Percentiles rank a stretch among this genome's conserved stretches.
Evolutionary conservation across 352 stramenopile species (phyloP).

Genomic region (Pythium sukuiense): DNA sequence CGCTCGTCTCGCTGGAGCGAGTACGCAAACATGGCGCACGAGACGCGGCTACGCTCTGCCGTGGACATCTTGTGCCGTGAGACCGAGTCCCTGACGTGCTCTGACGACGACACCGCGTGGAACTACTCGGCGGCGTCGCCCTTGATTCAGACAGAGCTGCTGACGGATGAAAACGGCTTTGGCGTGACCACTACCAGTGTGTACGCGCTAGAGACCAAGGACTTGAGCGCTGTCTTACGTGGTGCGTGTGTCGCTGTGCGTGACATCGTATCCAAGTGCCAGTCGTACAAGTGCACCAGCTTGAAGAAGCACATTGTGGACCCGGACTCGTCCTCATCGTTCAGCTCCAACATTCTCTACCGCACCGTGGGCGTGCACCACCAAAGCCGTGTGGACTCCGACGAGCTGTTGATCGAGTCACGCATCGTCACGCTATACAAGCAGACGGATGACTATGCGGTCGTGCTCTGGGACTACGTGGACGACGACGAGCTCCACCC

Average conservation of each 20-base stretch:
- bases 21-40: constrained; percentile 1
- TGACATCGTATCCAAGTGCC: constrained; percentile 27
- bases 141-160: background rate
- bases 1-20: constrained; percentile 9
- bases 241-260: constrained; percentile 29
- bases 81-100: constrained; percentile 6
- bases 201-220: constrained; percentile 36
- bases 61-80: constrained; percentile 2
- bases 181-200: constrained; percentile 34
- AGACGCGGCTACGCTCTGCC: constrained; percentile 1
- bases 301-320: constrained; percentile 19
- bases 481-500: constrained; percentile 33
- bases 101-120: background rate
- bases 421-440: constrained; percentile 29
- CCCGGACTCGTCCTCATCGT: constrained; percentile 3
- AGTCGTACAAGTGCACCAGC: constrained; percentile 27
- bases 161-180: background rate
- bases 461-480: constrained; percentile 35
- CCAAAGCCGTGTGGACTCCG: background rate
- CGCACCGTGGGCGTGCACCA: constrained; percentile 6
- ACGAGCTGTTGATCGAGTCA: constrained; percentile 27
- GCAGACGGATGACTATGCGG: constrained; percentile 22
- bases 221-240: constrained; percentile 21
- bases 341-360: constrained; percentile 12
- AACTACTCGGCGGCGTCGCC: background rate